phyloP scores from a whole-genome alignment of 306 rosid species.

The Purshia tridentata region DNA sequence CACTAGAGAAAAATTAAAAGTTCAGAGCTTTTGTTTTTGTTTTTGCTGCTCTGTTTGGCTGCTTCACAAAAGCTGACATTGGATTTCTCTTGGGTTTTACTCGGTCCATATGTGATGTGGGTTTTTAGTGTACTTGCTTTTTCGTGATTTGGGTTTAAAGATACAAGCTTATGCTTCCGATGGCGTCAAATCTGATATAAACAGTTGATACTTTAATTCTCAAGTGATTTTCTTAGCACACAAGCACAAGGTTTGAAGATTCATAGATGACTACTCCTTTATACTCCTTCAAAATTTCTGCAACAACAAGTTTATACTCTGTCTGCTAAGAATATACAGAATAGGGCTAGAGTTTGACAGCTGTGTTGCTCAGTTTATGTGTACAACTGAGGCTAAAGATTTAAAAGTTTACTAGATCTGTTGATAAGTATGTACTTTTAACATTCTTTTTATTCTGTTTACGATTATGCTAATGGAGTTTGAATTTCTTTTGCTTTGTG shows the following conservation, averaged over 20 bases:
- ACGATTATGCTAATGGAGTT: conserved; percentile 22
- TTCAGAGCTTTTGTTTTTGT: background rate
- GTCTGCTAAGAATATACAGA: too few relatives aligned
- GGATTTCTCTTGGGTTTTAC: conserved; percentile 3
- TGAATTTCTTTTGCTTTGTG: conserved; percentile 20
- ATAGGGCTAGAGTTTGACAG: too few relatives aligned
- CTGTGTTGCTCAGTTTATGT: too few relatives aligned
- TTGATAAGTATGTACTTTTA: too few relatives aligned
- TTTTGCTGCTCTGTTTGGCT: background rate
- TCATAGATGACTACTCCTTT: background rate
- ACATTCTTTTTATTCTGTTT: conserved; percentile 7
- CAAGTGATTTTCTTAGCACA: background rate
- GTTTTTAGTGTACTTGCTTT: conserved; percentile 19
- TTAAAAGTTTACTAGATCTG: conserved; percentile 6
- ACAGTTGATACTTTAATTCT: background rate
- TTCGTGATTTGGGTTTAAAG: conserved; percentile 5
- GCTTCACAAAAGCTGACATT: background rate
- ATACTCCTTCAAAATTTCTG: background rate
- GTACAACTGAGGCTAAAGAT: background rate
- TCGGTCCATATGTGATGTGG: conserved; percentile 19
- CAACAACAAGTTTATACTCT: too few relatives aligned
- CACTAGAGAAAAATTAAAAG: background rate
- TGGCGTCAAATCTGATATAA: background rate
- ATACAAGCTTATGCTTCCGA: too few relatives aligned
- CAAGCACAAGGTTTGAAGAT: background rate